Conservation (phyloP, 2,329 filamentous ascomycete species). For the Verticillium nonalfalfae region DNA sequence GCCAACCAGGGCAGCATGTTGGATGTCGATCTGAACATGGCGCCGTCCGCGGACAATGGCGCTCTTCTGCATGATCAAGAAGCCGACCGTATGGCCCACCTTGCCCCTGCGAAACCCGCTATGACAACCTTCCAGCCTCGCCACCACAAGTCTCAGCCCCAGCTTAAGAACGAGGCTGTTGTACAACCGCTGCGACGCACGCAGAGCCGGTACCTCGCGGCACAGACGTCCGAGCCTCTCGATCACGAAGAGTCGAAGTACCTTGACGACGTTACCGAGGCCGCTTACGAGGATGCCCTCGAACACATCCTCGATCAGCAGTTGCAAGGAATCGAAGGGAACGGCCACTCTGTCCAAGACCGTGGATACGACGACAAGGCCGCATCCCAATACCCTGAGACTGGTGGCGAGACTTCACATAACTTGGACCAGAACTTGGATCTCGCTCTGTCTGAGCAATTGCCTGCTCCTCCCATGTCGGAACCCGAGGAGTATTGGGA, state of each 20-base stretch:
- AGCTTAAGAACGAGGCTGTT: conserved; percentile 33
- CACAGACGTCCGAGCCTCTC: background rate
- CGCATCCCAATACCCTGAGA: conserved; percentile 1
- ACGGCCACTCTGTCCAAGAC: background rate
- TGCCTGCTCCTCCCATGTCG: conserved; percentile 13
- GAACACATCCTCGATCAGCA: conserved; percentile 27
- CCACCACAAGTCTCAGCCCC: conserved; percentile 49
- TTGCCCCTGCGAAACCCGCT: background rate
- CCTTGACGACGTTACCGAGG: conserved; percentile 30
- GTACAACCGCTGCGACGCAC: conserved; percentile 32
- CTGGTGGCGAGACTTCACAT: background rate
- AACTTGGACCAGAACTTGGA: background rate
- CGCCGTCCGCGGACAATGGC: background rate
- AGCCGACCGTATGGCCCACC: background rate
- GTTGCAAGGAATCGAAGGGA: conserved; percentile 1
- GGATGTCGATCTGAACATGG: background rate
- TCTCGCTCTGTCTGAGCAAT: conserved; percentile 1
- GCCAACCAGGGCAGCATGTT: background rate
- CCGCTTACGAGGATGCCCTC: conserved; percentile 37
- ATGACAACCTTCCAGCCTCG: conserved; percentile 27
- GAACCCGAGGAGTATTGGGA: conserved; percentile 69
- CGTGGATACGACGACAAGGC: background rate
- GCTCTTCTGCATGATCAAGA: background rate
- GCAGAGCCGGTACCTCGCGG: conserved; percentile 32
- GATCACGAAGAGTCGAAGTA: conserved; percentile 6